Evolutionary conservation across 306 rosid species (phyloP).

Genomic region (Begonia peltatifolia): DNA sequence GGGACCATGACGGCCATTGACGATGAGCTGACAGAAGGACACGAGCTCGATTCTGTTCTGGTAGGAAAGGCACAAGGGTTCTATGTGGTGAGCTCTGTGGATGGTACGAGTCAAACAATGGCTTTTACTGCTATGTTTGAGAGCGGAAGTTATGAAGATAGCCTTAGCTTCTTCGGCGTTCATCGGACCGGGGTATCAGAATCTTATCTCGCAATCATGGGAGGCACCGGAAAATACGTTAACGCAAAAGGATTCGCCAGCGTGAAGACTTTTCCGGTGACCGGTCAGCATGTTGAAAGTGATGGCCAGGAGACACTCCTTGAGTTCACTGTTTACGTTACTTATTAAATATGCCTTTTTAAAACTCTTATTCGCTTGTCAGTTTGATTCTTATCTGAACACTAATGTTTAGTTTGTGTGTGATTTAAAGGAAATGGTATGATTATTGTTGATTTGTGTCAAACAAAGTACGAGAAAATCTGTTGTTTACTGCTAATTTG

Average conservation of each 20-base stretch:
- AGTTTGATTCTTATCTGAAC: too few relatives aligned
- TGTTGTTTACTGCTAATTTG: too few relatives aligned
- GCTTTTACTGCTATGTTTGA: constrained; percentile 57
- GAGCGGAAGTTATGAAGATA: constrained; percentile 42
- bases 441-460: too few relatives aligned
- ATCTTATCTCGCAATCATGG: constrained; percentile 62
- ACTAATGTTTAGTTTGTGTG: too few relatives aligned
- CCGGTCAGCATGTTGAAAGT: constrained; percentile 16
- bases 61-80: constrained; percentile 69
- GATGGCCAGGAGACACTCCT: constrained; percentile 16
- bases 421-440: too few relatives aligned
- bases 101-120: constrained; percentile 53
- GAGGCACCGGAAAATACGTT: constrained; percentile 61
- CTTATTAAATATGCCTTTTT: constrained; percentile 3
- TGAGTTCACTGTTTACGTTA: constrained; percentile 16
- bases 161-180: constrained; percentile 58
- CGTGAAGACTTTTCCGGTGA: constrained; percentile 23
- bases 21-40: constrained; percentile 56
- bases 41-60: constrained; percentile 53
- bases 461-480: too few relatives aligned
- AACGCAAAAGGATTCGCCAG: constrained; percentile 46
- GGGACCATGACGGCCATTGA: constrained; percentile 70
- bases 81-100: constrained; percentile 43
- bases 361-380: too few relatives aligned
- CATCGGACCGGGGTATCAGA: constrained; percentile 41